phyloP scores from a whole-genome alignment of 495 filamentous ascomycete genomes.

The Ramalina peruviana region DNA sequence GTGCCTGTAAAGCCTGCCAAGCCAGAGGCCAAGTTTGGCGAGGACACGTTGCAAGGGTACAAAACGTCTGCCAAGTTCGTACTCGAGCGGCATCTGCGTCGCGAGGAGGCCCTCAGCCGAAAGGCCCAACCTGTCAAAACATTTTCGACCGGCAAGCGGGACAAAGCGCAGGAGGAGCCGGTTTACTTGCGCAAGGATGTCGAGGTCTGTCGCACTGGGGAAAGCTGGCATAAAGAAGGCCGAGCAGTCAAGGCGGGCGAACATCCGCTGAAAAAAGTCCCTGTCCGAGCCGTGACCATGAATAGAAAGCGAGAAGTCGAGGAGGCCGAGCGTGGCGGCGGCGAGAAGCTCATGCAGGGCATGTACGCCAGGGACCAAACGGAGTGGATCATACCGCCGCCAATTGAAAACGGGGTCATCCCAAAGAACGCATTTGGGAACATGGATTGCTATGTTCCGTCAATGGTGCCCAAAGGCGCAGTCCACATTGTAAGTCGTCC shows the following conservation, averaged over 20 bases:
- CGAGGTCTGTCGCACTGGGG: conserved; percentile 71
- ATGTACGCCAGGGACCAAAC: conserved; percentile 80
- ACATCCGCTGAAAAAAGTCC: conserved; percentile 70
- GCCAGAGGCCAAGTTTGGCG: conserved; percentile 54
- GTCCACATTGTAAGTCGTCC: conserved; percentile 43
- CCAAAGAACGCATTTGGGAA: conserved; percentile 94
- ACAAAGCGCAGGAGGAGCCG: conserved; percentile 55
- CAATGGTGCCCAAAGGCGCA: conserved; percentile 79
- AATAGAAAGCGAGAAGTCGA: conserved; percentile 82
- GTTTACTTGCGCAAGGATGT: conserved; percentile 75
- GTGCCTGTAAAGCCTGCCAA: conserved; percentile 55
- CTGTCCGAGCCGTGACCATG: conserved; percentile 80
- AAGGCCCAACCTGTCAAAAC: conserved; percentile 54
- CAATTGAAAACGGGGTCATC: conserved; percentile 68
- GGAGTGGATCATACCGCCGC: conserved; percentile 81
- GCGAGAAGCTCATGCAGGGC: conserved; percentile 73
- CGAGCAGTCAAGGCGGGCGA: conserved; percentile 55
- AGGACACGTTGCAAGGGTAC: conserved; percentile 73
- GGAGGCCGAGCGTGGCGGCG: conserved; percentile 61
- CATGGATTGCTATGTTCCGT: conserved; percentile 87
- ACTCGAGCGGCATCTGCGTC: conserved; percentile 73
- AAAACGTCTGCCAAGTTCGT: conserved; percentile 76
- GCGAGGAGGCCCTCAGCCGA: conserved; percentile 78
- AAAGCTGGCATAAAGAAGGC: conserved; percentile 97
- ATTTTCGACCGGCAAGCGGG: conserved; percentile 57